These are phyloP conservation scores for Cantharellus anzutake DNA, from an alignment of 768 basidiomycete genomes.

Conservation along the genomic window DNA sequence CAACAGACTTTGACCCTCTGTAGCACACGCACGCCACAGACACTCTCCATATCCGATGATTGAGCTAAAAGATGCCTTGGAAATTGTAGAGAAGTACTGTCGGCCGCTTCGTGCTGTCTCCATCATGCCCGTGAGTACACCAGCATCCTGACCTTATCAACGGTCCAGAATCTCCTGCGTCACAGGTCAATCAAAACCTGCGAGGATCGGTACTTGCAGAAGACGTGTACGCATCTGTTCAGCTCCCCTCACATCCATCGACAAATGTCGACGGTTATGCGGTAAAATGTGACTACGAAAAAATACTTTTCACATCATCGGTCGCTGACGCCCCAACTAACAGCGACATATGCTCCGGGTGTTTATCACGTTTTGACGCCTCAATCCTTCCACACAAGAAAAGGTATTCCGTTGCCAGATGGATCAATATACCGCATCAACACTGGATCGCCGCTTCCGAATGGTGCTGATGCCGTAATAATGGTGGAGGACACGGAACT, in stretches of 20 bases:
- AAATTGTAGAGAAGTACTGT: constrained; percentile 31
- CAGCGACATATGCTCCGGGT: constrained; percentile 47
- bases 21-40: constrained; percentile 54
- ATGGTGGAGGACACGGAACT: constrained; percentile 89
- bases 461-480: constrained; percentile 57
- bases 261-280: constrained; percentile 88
- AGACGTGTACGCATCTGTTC: constrained; percentile 42
- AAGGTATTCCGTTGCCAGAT: constrained; percentile 23
- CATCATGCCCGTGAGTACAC: too few relatives aligned
- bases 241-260: constrained; percentile 44
- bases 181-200: constrained; percentile 39
- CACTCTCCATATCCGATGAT: constrained; percentile 62
- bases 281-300: constrained; percentile 32
- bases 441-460: constrained; percentile 67
- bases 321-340: neutral
- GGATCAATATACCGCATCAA: constrained; percentile 54
- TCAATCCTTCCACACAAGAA: constrained; percentile 19
- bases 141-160: too few relatives aligned
- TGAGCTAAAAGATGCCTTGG: constrained; percentile 43
- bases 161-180: neutral
- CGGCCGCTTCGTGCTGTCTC: constrained; percentile 17
- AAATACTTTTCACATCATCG: neutral
- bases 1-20: neutral
- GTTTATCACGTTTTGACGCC: constrained; percentile 49
- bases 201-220: constrained; percentile 56